Percentiles rank a stretch among this genome's conserved stretches.
phyloP scores from a whole-genome alignment of 1,284 basidiomycete species.

The Bjerkandera adusta region DNA sequence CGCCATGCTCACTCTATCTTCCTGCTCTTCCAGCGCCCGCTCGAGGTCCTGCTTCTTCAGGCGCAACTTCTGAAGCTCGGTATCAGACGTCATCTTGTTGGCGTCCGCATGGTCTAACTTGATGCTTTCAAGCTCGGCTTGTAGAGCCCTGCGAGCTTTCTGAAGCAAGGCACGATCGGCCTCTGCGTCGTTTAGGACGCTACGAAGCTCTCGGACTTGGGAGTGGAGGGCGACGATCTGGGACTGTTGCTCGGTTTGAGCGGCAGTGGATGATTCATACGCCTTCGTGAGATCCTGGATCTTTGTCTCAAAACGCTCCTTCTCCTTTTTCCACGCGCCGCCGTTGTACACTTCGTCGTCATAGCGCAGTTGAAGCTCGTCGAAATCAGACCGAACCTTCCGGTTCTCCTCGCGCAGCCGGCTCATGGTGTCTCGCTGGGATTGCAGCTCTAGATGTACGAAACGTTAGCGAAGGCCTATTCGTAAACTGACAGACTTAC shows the following conservation, averaged over 20 bases:
- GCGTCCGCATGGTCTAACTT: conserved; percentile 74
- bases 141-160: conserved; percentile 79
- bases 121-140: conserved; percentile 77
- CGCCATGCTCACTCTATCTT: conserved; percentile 69
- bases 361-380: conserved; percentile 71
- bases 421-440: conserved; percentile 72
- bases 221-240: conserved; percentile 83
- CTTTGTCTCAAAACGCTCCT: conserved; percentile 81
- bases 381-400: conserved; percentile 73
- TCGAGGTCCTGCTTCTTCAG: conserved; percentile 80
- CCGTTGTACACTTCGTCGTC: conserved; percentile 79
- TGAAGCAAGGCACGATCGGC: conserved; percentile 76
- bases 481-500: conserved; percentile 33
- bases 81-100: conserved; percentile 68
- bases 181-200: conserved; percentile 81
- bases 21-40: conserved; percentile 75
- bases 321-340: conserved; percentile 83
- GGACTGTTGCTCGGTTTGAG: conserved; percentile 77
- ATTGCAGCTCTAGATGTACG: conserved; percentile 58
- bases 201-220: conserved; percentile 80
- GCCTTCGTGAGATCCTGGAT: conserved; percentile 75
- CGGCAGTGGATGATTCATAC: conserved; percentile 71
- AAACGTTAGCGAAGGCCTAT: neutral
- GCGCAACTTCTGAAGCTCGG: conserved; percentile 71
- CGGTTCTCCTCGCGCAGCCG: conserved; percentile 78